Conservation (phyloP, 108 stramenopile species). For the Poteriospumella lacustris region DNA sequence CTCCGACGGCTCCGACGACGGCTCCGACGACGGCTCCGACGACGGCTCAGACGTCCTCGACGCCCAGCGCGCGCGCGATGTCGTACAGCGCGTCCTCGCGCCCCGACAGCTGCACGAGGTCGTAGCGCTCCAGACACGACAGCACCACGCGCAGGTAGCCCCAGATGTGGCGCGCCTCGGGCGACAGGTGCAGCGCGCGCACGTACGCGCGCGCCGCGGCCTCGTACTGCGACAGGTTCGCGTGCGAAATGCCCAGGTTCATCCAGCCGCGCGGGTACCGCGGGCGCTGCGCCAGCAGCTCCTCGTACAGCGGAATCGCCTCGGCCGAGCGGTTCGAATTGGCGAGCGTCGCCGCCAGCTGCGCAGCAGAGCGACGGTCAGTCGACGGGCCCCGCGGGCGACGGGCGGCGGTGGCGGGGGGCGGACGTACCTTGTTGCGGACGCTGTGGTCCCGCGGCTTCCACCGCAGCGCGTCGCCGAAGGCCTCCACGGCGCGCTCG, state of each 20-base stretch:
- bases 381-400: slow-evolving; percentile 4
- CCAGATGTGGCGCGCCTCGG: slow-evolving; percentile 82
- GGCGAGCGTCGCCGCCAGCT: slow-evolving; percentile 91
- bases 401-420: not conserved
- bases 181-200: slow-evolving; percentile 79
- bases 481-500: slow-evolving; percentile 67
- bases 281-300: slow-evolving; percentile 74
- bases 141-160: slow-evolving; percentile 85
- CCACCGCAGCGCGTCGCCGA: slow-evolving; percentile 63
- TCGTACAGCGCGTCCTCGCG: slow-evolving; percentile 48
- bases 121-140: slow-evolving; percentile 79
- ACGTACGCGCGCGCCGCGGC: slow-evolving; percentile 85
- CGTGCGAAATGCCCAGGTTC: slow-evolving; percentile 90
- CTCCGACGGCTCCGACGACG: not conserved
- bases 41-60: not conserved
- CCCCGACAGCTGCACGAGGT: slow-evolving; percentile 72
- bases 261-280: slow-evolving; percentile 88
- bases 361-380: slow-evolving; percentile 73
- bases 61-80: not conserved
- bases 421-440: not conserved
- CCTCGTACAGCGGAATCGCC: slow-evolving; percentile 72
- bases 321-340: slow-evolving; percentile 74
- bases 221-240: slow-evolving; percentile 71
- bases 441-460: slow-evolving; percentile 23
- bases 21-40: not conserved